Conservation (phyloP, 352 stramenopile species). For the Globisporangium yorkense region DNA sequence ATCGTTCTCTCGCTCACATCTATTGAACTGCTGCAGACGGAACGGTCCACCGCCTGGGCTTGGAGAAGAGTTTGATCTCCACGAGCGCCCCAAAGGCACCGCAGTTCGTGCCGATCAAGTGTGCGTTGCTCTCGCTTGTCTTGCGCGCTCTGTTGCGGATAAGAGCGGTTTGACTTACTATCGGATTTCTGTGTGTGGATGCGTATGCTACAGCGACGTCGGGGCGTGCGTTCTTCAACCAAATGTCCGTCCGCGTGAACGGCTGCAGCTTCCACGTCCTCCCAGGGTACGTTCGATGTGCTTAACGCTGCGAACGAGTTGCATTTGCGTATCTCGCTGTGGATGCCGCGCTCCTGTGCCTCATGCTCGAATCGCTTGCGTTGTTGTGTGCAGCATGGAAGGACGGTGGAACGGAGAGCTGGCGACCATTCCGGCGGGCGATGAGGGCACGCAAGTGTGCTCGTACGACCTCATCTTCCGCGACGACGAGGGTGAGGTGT, state of each 20-base stretch:
- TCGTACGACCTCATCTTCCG: slow-evolving; percentile 82
- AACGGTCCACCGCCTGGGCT: slow-evolving; percentile 71
- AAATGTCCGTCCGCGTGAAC: slow-evolving; percentile 81
- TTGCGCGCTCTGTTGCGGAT: background rate
- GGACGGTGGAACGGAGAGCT: slow-evolving; percentile 85
- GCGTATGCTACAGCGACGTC: slow-evolving; percentile 10
- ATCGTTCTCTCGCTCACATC: background rate
- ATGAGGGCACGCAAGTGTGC: slow-evolving; percentile 82
- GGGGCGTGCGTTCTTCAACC: slow-evolving; percentile 79
- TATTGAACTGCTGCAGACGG: slow-evolving; percentile 30
- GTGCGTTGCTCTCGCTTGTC: slow-evolving; percentile 8
- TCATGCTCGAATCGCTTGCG: background rate
- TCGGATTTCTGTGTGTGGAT: background rate
- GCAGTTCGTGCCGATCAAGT: slow-evolving; percentile 58
- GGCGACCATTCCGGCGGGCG: slow-evolving; percentile 55
- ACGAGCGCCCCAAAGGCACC: slow-evolving; percentile 36
- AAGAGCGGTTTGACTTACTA: background rate
- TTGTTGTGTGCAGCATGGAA: slow-evolving; percentile 45
- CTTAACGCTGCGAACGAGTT: background rate
- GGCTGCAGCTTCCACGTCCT: slow-evolving; percentile 84
- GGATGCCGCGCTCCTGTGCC: background rate
- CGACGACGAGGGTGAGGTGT: slow-evolving; percentile 57
- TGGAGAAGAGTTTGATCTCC: slow-evolving; percentile 84
- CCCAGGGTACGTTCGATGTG: slow-evolving; percentile 27
- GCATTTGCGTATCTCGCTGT: too few relatives aligned